phyloP scores from a whole-genome alignment of 2,329 filamentous ascomycete genomes.

The Neonectria punicea region DNA sequence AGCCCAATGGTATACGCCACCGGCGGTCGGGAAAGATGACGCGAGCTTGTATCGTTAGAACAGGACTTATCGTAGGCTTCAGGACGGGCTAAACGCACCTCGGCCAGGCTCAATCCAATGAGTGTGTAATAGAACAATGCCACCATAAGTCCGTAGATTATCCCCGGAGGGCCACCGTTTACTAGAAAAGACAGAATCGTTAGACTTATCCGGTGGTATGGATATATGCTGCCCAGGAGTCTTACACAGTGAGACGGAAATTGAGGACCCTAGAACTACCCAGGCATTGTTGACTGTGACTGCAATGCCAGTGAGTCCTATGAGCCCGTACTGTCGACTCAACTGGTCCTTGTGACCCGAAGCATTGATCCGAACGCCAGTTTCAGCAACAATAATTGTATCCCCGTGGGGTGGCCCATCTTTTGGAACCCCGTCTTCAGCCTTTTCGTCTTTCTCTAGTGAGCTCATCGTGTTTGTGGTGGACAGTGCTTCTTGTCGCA shows the following conservation, averaged over 20 bases:
- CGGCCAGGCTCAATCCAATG: slow-evolving; percentile 37
- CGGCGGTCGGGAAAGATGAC: slow-evolving; percentile 37
- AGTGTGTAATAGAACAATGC: slow-evolving; percentile 40
- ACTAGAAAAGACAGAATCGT: slow-evolving; percentile 21
- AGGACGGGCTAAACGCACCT: slow-evolving; percentile 20
- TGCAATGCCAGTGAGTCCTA: slow-evolving; percentile 40
- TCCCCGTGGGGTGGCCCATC: slow-evolving; percentile 25
- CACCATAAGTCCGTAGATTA: slow-evolving; percentile 39
- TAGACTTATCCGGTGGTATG: not conserved
- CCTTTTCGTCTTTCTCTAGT: slow-evolving; percentile 22
- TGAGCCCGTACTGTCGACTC: slow-evolving; percentile 36
- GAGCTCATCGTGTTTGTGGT: not conserved
- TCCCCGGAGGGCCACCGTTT: slow-evolving; percentile 35
- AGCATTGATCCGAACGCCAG: slow-evolving; percentile 23
- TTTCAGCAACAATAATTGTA: slow-evolving; percentile 23
- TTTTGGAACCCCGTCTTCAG: slow-evolving; percentile 11
- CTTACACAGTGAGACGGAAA: slow-evolving; percentile 38
- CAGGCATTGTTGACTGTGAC: slow-evolving; percentile 43
- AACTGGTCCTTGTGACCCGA: slow-evolving; percentile 39
- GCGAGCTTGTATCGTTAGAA: slow-evolving; percentile 28
- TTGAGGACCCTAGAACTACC: slow-evolving; percentile 40
- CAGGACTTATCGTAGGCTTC: too few species aligned
- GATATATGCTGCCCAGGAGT: too few species aligned
- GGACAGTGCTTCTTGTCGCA: not conserved
- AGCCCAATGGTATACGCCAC: slow-evolving; percentile 42